Conservation (phyloP, 345 rosid genomes). For the Xanthoceras sorbifolium region DNA sequence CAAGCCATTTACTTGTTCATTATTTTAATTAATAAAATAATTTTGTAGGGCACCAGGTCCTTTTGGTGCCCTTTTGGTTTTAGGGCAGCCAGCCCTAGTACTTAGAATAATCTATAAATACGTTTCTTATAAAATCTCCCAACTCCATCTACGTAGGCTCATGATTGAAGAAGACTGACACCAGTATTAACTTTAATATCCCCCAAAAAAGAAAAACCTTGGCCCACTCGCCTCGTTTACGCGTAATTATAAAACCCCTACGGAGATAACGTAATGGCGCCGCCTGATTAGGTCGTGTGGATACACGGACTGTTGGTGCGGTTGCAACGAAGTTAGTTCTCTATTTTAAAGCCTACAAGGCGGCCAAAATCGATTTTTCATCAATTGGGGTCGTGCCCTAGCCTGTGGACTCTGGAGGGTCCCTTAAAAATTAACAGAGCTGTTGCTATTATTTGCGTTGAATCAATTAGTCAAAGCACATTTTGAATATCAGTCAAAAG, state of each 20-base stretch:
- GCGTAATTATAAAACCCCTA: not conserved
- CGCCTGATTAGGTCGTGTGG: not conserved
- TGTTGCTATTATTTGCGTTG: not conserved
- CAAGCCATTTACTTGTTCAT: not conserved
- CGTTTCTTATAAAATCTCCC: not conserved
- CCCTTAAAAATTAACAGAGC: not conserved
- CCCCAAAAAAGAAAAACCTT: not conserved
- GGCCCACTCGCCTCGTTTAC: not conserved
- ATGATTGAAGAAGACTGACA: slow-evolving; percentile 45
- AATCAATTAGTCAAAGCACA: not conserved
- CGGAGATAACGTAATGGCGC: not conserved
- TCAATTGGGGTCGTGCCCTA: not conserved
- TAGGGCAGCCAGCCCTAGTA: slow-evolving; percentile 20
- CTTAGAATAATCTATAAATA: slow-evolving; percentile 8
- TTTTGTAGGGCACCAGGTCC: slow-evolving; percentile 19
- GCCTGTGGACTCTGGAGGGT: not conserved
- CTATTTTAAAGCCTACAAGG: not conserved
- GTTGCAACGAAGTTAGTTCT: not conserved
- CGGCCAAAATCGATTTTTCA: not conserved
- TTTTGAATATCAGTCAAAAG: not conserved
- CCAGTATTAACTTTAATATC: not conserved
- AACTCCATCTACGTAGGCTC: slow-evolving; percentile 28
- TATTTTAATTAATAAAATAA: not conserved
- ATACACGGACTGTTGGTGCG: not conserved
- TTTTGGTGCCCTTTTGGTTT: not conserved